Conservation (phyloP, 352 stramenopile genomes). For the Blastocystis sp. region DNA sequence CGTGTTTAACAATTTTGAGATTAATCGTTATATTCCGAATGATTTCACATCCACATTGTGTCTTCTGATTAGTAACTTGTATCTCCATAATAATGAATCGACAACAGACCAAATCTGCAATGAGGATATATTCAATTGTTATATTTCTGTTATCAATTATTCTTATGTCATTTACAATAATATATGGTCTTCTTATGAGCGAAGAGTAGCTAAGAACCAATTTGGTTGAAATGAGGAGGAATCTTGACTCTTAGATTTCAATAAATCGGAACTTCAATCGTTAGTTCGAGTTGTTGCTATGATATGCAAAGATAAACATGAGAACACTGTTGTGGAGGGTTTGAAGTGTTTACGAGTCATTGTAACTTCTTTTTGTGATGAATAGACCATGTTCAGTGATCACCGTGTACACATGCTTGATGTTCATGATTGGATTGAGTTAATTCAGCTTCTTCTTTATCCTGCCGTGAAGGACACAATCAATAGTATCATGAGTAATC, state of each 20-base stretch:
- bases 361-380: not conserved
- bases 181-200: slow-evolving; percentile 20
- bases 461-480: slow-evolving; percentile 43
- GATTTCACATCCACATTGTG: slow-evolving; percentile 45
- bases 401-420: not conserved
- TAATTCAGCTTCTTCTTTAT: slow-evolving; percentile 35
- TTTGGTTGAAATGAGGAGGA: not conserved
- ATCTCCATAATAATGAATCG: not conserved
- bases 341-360: slow-evolving; percentile 36
- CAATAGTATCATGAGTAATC: not conserved
- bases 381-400: slow-evolving; percentile 40
- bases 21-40: slow-evolving; percentile 34
- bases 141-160: slow-evolving; percentile 53
- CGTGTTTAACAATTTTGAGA: slow-evolving; percentile 35
- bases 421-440: not conserved
- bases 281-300: slow-evolving; percentile 17
- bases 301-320: slow-evolving; percentile 40
- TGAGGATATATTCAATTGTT: not conserved
- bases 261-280: slow-evolving; percentile 24
- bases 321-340: not conserved
- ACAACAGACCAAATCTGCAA: not conserved
- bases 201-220: not conserved
- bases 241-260: not conserved
- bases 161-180: slow-evolving; percentile 58
- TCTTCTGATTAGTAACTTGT: slow-evolving; percentile 44